A percentile compares a stretch with the other conserved stretches of the same genome.
Conservation (phyloP, 1,284 basidiomycete genomes). For the Pulchroboletus neoregius region DNA sequence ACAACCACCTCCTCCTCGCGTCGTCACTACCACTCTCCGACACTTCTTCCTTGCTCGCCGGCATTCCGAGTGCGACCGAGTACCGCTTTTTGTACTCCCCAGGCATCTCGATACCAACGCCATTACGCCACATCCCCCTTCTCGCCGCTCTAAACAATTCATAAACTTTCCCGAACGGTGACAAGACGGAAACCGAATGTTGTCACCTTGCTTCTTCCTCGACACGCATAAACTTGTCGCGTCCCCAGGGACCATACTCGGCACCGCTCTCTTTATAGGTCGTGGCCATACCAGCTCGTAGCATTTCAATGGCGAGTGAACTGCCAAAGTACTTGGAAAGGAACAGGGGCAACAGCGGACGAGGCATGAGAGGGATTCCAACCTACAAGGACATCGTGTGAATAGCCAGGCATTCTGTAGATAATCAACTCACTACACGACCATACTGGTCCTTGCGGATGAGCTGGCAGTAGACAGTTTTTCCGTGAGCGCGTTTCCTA, state of each 20-base stretch:
- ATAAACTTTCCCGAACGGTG: background rate
- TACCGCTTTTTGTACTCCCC: conserved; percentile 76
- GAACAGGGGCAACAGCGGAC: conserved; percentile 44
- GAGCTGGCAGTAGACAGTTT: conserved; percentile 64
- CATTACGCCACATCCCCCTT: conserved; percentile 71
- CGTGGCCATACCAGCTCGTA: conserved; percentile 69
- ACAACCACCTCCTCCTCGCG: conserved; percentile 8
- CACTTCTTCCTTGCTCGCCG: conserved; percentile 1
- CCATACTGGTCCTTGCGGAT: conserved; percentile 77
- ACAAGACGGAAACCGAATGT: background rate
- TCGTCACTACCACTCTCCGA: background rate
- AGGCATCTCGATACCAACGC: conserved; percentile 59
- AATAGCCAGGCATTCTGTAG: background rate
- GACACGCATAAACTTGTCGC: conserved; percentile 55
- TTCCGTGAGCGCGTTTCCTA: conserved; percentile 51
- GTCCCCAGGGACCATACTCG: conserved; percentile 68
- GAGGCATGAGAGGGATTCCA: conserved; percentile 51
- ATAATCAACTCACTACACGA: conserved; percentile 54
- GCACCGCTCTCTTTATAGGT: conserved; percentile 76
- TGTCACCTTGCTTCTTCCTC: conserved; percentile 65
- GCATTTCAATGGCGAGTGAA: conserved; percentile 68
- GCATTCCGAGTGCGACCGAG: conserved; percentile 31
- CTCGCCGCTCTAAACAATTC: conserved; percentile 42
- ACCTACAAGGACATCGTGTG: conserved; percentile 29
- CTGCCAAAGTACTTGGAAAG: conserved; percentile 47